Evolutionary conservation across 148 eudicot species (phyloP).

Genomic region (Rhododendron ferrugineum): DNA sequence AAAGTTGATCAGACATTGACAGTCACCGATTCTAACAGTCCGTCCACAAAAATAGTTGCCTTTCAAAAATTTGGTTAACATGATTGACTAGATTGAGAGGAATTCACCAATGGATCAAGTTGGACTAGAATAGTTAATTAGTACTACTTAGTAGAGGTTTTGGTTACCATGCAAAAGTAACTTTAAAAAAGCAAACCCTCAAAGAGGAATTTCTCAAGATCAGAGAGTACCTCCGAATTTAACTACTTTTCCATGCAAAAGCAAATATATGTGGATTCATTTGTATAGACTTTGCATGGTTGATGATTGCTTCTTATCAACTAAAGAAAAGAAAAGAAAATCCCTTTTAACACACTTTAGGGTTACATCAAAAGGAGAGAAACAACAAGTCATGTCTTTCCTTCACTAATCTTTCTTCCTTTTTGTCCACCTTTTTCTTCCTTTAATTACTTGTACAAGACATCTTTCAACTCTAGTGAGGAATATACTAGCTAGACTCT

Average conservation of each 20-base stretch:
- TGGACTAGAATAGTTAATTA: not conserved
- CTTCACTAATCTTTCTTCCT: not conserved
- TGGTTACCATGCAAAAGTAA: not conserved
- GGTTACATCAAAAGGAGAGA: conserved; percentile 10
- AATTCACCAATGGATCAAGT: not conserved
- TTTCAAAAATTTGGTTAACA: not conserved
- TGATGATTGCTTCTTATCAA: not conserved
- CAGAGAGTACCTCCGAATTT: not conserved
- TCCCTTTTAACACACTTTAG: not conserved
- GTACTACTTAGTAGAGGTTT: not conserved
- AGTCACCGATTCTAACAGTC: not conserved
- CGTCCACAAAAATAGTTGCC: not conserved
- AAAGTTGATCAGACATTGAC: not conserved
- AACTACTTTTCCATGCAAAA: not conserved
- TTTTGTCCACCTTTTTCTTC: not conserved
- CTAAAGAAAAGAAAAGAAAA: not conserved
- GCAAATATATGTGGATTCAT: not conserved
- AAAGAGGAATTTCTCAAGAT: not conserved
- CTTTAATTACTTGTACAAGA: not conserved
- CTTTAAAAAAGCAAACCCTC: not conserved
- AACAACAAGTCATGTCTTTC: conserved; percentile 6
- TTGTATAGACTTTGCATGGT: not conserved
- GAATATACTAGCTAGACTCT: not conserved
- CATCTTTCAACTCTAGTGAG: not conserved
- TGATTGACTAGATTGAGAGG: not conserved